A percentile compares a stretch with the other conserved stretches of the same genome.
Evolutionary conservation across 2,329 filamentous ascomycete species (phyloP).

Genomic region (Neofusicoccum sp.): DNA sequence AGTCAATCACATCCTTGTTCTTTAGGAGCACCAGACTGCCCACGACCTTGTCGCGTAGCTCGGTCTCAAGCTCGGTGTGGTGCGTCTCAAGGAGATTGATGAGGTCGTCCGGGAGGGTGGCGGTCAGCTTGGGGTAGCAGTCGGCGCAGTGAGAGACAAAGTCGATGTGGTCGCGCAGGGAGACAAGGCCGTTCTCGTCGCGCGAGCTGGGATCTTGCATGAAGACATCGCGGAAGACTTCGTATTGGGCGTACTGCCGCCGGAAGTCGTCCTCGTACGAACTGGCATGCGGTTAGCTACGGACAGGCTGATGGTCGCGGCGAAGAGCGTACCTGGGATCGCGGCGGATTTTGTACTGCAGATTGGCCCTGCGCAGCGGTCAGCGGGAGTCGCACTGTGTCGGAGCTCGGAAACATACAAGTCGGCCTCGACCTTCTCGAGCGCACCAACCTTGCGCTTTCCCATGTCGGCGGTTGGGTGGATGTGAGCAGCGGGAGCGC

Average conservation of each 20-base stretch:
- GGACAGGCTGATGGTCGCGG: background rate
- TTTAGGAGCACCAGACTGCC: conserved; percentile 82
- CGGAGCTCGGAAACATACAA: conserved; percentile 49
- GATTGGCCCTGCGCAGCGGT: conserved; percentile 59
- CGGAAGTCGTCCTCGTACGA: conserved; percentile 89
- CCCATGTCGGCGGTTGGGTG: conserved; percentile 55
- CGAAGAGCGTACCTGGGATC: conserved; percentile 66
- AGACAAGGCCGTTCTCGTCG: conserved; percentile 74
- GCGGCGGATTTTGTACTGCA: conserved; percentile 87
- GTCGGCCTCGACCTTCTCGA: conserved; percentile 94
- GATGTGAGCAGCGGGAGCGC: background rate
- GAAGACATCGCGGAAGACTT: conserved; percentile 88
- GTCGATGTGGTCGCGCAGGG: conserved; percentile 87
- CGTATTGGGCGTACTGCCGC: conserved; percentile 87
- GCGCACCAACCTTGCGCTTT: conserved; percentile 84
- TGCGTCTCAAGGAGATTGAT: conserved; percentile 78
- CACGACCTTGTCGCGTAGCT: conserved; percentile 91
- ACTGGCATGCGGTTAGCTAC: conserved; percentile 39
- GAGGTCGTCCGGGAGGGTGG: conserved; percentile 74
- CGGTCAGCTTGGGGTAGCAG: conserved; percentile 81
- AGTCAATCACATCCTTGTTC: conserved; percentile 91
- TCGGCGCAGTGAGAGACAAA: conserved; percentile 92
- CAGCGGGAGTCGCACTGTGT: background rate
- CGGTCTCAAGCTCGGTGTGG: conserved; percentile 76
- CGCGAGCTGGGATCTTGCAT: conserved; percentile 76